Conservation (phyloP, 2,329 filamentous ascomycete species). For the Exophiala sideris region DNA sequence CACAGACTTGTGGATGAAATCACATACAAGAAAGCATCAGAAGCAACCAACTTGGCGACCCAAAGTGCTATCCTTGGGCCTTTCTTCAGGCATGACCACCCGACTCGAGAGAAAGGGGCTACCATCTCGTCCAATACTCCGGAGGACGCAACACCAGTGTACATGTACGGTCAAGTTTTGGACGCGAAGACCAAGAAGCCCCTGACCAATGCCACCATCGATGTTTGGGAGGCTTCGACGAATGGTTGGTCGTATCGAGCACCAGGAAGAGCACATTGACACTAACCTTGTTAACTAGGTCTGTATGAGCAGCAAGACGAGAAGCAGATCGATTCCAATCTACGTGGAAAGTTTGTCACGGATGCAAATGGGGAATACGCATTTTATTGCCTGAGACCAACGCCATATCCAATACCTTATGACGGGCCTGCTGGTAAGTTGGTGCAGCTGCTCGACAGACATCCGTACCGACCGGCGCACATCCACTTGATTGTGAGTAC, state of each 20-base stretch:
- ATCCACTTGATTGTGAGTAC: slow-evolving; percentile 58
- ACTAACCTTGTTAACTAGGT: slow-evolving; percentile 32
- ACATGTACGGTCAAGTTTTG: slow-evolving; percentile 62
- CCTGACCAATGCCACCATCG: slow-evolving; percentile 63
- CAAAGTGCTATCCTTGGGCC: slow-evolving; percentile 78
- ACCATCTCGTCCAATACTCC: slow-evolving; percentile 57
- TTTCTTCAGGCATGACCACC: slow-evolving; percentile 75
- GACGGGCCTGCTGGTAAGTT: slow-evolving; percentile 60
- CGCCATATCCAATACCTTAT: slow-evolving; percentile 54
- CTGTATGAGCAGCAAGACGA: slow-evolving; percentile 71
- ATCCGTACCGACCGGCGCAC: slow-evolving; percentile 61
- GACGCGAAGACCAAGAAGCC: slow-evolving; percentile 61
- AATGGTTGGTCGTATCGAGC: slow-evolving; percentile 51
- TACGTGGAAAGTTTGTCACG: slow-evolving; percentile 69
- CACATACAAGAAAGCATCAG: slow-evolving; percentile 62
- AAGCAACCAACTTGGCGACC: slow-evolving; percentile 56
- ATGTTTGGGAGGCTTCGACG: slow-evolving; percentile 76
- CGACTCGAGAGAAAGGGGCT: slow-evolving; percentile 65
- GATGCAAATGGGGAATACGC: slow-evolving; percentile 62
- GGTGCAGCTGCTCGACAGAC: slow-evolving; percentile 57
- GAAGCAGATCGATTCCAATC: slow-evolving; percentile 67
- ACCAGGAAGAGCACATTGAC: neutral
- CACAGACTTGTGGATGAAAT: slow-evolving; percentile 71
- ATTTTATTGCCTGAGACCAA: slow-evolving; percentile 60
- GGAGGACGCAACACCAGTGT: slow-evolving; percentile 53